Evolutionary conservation across 2,329 filamentous ascomycete genomes (phyloP), one percentile per base, ranked within the genome.

Genomic region (Ilyonectria mors-panacis): DNA sequence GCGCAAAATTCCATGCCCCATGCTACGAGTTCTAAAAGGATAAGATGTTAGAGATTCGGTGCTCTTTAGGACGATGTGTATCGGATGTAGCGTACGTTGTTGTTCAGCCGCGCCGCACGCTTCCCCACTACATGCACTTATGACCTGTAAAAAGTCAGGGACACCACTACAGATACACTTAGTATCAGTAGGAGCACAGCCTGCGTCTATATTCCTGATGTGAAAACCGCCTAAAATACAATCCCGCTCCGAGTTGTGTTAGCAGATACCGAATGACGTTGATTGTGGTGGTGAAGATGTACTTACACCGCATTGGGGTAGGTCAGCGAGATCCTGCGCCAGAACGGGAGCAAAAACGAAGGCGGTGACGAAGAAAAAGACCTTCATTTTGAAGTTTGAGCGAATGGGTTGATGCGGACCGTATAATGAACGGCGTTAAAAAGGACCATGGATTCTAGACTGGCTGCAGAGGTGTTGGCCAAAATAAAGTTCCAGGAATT

Each of bases 1-100:
- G 45, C 19, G 26, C 48, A 51, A 51, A 17, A 51, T 51, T 51
- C 48, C 33, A 15, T n/a, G n/a, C n/a, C n/a, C n/a, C n/a, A n/a
- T n/a, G n/a, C n/a, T n/a, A n/a, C n/a, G n/a, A n/a, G n/a, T n/a
- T n/a, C n/a, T n/a, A 33, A 51, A 51, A 19, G 48, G n/a, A 45
- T 30, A 35, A 42, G 19, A 39, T 26, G 9, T 42, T 37, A 37
- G 33, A 37, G 9, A 37, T 37, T 37, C 33, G 12, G 33, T 8
- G 33, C 33, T 8, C 33, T 30, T 30, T 51, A n/a, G 26, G 48
- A 33, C 5, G 10, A 51, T 51, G 10, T 51, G 17, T 30, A 51
- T 51, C 5, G 26, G 48, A 23, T 23, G 26, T 51, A 28, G 13
- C 48, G 26, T 33, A 51, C 33, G 26, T 23, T 23, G 48, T 23